These are phyloP conservation scores for Zea luxurians DNA, from an alignment of 176 grass and related monocot genomes.

Conservation along the genomic window DNA sequence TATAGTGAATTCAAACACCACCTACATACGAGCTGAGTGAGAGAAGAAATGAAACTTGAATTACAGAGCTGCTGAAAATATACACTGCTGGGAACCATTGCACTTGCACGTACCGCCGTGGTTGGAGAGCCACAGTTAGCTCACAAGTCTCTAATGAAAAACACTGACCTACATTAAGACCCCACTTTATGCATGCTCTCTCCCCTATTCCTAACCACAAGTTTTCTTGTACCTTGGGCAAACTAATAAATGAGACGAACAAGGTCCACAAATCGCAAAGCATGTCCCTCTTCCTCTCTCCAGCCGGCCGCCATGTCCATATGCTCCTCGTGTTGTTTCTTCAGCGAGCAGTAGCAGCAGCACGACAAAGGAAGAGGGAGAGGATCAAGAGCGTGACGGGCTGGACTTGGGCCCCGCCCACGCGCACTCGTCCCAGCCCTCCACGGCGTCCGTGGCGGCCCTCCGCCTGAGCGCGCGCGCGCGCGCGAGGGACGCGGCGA, in stretches of 20 bases:
- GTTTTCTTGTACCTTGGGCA: neutral
- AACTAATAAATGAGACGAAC: neutral
- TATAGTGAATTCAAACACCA: too few relatives aligned
- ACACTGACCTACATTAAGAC: too few relatives aligned
- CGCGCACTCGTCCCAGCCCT: slow-evolving; percentile 69
- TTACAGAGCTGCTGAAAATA: too few relatives aligned
- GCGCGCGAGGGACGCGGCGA: slow-evolving; percentile 39
- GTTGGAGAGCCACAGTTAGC: neutral
- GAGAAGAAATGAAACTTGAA: too few relatives aligned
- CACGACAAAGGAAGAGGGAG: too few relatives aligned
- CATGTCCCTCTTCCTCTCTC: neutral
- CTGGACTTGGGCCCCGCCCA: neutral
- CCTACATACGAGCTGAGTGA: too few relatives aligned
- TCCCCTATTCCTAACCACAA: slow-evolving; percentile 1
- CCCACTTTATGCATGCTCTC: neutral
- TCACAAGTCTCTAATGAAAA: too few relatives aligned
- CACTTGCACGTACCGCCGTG: neutral
- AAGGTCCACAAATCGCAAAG: neutral
- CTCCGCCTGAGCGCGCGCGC: neutral
- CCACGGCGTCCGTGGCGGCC: slow-evolving; percentile 13
- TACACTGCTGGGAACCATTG: too few relatives aligned
- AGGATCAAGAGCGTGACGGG: neutral
- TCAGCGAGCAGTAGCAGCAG: neutral
- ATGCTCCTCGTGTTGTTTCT: neutral
- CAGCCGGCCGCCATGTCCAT: too few relatives aligned